These are phyloP conservation scores for Ascochyta rabiei DNA, from an alignment of 2,329 filamentous ascomycete genomes.

Conservation along the genomic window DNA sequence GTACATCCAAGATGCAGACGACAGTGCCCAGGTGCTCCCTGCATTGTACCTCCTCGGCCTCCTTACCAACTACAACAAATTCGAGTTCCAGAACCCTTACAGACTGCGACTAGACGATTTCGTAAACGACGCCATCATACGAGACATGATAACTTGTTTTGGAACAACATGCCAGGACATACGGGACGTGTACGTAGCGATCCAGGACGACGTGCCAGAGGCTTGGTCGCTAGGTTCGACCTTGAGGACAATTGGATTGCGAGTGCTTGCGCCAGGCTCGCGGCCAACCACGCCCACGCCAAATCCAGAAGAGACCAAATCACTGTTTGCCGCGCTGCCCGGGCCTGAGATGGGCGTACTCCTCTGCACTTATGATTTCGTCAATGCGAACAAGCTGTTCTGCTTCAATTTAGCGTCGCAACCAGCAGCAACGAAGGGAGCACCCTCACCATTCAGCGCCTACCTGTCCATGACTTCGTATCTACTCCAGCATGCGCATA, in stretches of 20 bases:
- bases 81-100: conserved; percentile 97
- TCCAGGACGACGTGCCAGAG: conserved; percentile 89
- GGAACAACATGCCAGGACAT: conserved; percentile 72
- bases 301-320: conserved; percentile 80
- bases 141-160: conserved; percentile 78
- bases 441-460: conserved; percentile 76
- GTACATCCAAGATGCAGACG: conserved; percentile 82
- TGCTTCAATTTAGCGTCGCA: conserved; percentile 79
- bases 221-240: conserved; percentile 85
- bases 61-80: conserved; percentile 98
- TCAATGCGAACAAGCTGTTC: conserved; percentile 93
- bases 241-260: conserved; percentile 82
- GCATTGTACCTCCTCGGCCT: conserved; percentile 85
- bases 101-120: conserved; percentile 91
- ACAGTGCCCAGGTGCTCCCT: conserved; percentile 64
- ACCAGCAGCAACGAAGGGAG: conserved; percentile 63
- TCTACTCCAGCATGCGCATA: conserved; percentile 88
- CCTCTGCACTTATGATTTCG: conserved; percentile 89
- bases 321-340: conserved; percentile 81
- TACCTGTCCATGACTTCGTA: conserved; percentile 92
- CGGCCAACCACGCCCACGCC: conserved; percentile 66
- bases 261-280: conserved; percentile 71
- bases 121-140: conserved; percentile 87
- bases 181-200: conserved; percentile 77
- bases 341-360: conserved; percentile 78